Conservation (phyloP, 2,329 filamentous ascomycete genomes). For the Microthyrium microscopicum region DNA sequence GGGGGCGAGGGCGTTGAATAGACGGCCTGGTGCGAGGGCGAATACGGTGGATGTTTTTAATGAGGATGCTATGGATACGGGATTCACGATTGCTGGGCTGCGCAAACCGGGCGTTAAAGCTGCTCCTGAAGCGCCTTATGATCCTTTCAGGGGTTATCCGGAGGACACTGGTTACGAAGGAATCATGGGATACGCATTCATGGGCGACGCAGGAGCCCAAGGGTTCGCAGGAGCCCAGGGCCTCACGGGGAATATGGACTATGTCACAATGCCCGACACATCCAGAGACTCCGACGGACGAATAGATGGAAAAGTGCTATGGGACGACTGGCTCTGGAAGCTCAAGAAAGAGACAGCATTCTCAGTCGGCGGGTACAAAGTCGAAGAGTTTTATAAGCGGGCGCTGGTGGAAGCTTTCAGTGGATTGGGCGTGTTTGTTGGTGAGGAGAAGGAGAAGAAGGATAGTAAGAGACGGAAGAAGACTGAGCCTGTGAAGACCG, state of each 20-base stretch:
- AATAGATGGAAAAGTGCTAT: constrained; percentile 13
- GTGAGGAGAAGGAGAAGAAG: constrained; percentile 48
- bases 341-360: constrained; percentile 49
- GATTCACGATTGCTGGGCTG: constrained; percentile 5
- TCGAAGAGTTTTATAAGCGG: constrained; percentile 65
- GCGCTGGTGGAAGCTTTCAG: constrained; percentile 80
- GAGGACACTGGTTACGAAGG: no score
- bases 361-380: constrained; percentile 65
- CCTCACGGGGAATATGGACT: constrained; percentile 43
- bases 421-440: constrained; percentile 73
- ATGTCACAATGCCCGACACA: constrained; percentile 50
- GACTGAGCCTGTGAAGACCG: no score
- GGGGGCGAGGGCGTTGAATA: constrained; percentile 29
- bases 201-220: no score
- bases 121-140: constrained; percentile 35
- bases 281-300: no score
- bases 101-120: constrained; percentile 2
- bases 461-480: no score
- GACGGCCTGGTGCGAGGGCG: no score
- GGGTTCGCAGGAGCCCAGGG: constrained; percentile 29
- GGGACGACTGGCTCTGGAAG: constrained; percentile 54
- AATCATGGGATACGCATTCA: no score
- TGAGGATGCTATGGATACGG: constrained; percentile 1
- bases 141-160: no score
- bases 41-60: constrained; percentile 40